These are phyloP conservation scores for Hylodesmum podocarpum DNA, from an alignment of 306 rosid genomes.

Conservation along the genomic window DNA sequence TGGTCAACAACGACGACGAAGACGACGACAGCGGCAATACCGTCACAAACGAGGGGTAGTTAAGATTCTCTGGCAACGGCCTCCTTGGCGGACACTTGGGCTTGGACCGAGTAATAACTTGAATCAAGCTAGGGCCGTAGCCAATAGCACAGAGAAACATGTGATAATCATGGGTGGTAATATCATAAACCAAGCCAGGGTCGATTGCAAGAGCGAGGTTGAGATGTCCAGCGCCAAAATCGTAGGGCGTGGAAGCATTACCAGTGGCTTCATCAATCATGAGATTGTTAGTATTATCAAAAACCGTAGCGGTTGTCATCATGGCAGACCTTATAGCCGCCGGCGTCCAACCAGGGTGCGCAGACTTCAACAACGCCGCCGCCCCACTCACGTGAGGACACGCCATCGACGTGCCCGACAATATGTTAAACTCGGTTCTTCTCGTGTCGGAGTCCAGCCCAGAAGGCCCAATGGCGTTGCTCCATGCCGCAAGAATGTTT, in stretches of 20 bases:
- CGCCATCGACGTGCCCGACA: conserved; percentile 84
- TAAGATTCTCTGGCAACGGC: neutral
- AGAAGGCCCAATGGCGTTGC: conserved; percentile 63
- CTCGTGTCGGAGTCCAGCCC: conserved; percentile 56
- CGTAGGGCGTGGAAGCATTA: neutral
- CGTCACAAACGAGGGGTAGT: neutral
- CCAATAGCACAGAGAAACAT: neutral
- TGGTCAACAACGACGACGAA: neutral
- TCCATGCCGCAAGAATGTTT: conserved; percentile 39
- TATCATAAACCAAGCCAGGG: neutral
- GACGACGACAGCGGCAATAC: neutral
- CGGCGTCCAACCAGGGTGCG: neutral
- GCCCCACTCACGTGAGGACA: conserved; percentile 84
- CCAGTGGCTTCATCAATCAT: neutral
- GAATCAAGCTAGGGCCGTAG: neutral
- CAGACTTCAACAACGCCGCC: neutral
- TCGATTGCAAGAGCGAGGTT: neutral
- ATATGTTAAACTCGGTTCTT: conserved; percentile 65
- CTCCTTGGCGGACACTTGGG: neutral
- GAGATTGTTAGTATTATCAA: neutral
- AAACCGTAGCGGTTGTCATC: neutral
- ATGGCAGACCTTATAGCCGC: neutral
- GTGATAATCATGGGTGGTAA: neutral
- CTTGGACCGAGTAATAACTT: neutral
- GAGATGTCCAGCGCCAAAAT: neutral